A percentile compares a stretch with the other conserved stretches of the same genome.
These are phyloP conservation scores for Aschersonia sp. DNA, from an alignment of 2,329 filamentous ascomycete genomes.

Conservation along the genomic window DNA sequence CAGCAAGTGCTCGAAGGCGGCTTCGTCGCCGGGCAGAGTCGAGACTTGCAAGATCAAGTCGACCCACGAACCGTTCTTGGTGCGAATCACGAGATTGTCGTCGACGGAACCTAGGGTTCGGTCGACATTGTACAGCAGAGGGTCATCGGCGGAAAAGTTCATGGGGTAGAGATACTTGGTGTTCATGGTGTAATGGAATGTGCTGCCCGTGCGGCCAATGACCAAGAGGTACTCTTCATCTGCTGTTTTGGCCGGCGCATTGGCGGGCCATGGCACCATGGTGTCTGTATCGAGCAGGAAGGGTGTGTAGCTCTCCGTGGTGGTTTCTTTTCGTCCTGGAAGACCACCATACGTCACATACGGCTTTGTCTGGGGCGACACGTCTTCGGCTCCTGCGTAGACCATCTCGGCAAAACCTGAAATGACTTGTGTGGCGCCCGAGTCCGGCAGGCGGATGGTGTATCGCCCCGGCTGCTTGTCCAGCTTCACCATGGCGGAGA, in stretches of 20 bases:
- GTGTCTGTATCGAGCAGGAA: background rate
- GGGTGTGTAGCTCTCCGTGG: background rate
- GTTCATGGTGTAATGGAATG: constrained; percentile 2
- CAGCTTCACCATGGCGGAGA: constrained; percentile 25
- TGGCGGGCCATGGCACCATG: constrained; percentile 1
- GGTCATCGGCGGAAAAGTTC: constrained; percentile 3
- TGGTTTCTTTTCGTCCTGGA: background rate
- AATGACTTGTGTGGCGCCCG: constrained; percentile 9
- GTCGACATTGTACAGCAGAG: constrained; percentile 3
- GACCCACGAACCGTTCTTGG: constrained; percentile 20
- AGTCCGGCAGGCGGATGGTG: constrained; percentile 15
- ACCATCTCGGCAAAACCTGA: background rate
- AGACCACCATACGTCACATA: background rate
- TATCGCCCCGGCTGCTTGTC: constrained; percentile 20
- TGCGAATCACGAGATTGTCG: constrained; percentile 5
- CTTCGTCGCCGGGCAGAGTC: constrained; percentile 7
- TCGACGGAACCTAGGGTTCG: background rate
- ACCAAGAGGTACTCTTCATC: constrained; percentile 1
- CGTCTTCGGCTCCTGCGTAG: background rate
- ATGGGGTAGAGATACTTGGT: background rate
- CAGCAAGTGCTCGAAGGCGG: constrained; percentile 11
- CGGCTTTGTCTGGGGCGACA: background rate
- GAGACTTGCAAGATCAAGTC: constrained; percentile 15
- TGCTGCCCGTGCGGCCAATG: background rate
- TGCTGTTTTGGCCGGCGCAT: background rate